Evolutionary conservation across 2,329 filamentous ascomycete genomes (phyloP).

Genomic region (Cladophialophora bantiana): DNA sequence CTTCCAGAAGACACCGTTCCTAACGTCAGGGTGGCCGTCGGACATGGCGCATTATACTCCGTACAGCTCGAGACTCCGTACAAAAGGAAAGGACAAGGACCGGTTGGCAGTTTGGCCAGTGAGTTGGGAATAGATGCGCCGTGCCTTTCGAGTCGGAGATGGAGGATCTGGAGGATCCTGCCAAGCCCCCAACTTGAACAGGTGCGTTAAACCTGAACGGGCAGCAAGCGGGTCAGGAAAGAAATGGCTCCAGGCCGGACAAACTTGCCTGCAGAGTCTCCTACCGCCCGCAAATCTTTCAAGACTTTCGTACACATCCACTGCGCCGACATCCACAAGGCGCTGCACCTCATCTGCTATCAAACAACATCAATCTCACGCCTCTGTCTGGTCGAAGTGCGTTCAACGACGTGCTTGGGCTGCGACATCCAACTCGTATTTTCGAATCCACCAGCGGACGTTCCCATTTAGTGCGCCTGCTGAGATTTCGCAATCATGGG

Average conservation of each 20-base stretch:
- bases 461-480: constrained; percentile 30
- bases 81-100: not conserved
- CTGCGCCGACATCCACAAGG: constrained; percentile 17
- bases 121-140: not conserved
- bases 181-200: constrained; percentile 18
- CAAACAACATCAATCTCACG: not conserved
- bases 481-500: constrained; percentile 39
- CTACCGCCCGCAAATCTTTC: constrained; percentile 13
- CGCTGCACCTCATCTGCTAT: constrained; percentile 4
- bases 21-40: not conserved
- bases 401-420: constrained; percentile 17
- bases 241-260: constrained; percentile 7
- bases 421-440: constrained; percentile 3
- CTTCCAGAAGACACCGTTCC: constrained; percentile 8
- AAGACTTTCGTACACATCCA: constrained; percentile 16
- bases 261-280: constrained; percentile 15
- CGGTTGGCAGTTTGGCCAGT: no score
- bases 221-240: constrained; percentile 13
- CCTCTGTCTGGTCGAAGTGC: constrained; percentile 15
- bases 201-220: constrained; percentile 17
- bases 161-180: constrained; percentile 6
- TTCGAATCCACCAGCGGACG: constrained; percentile 16
- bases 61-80: not conserved
- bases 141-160: not conserved
- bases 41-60: not conserved